Conservation (phyloP, 2,329 filamentous ascomycete species). For the Colletotrichum cuscutae region DNA sequence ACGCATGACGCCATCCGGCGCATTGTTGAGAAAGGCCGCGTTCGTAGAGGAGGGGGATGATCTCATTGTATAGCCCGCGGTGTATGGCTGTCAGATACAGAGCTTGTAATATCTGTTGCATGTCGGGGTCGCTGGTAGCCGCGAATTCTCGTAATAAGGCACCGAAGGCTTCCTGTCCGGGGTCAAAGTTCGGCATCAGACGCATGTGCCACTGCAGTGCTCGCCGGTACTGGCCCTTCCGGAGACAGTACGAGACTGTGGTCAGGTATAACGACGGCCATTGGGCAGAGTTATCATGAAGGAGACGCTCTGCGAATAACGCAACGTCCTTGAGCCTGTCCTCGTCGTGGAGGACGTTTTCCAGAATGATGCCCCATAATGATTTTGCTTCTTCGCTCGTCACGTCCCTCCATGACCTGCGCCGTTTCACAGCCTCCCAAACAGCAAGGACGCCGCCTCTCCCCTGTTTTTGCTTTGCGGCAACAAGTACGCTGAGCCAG, state of each 20-base stretch:
- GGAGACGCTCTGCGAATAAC: constrained; percentile 56
- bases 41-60: constrained; percentile 62
- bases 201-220: constrained; percentile 60
- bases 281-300: constrained; percentile 46
- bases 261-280: constrained; percentile 64
- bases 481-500: constrained; percentile 38
- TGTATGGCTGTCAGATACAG: constrained; percentile 58
- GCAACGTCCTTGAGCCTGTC: constrained; percentile 45
- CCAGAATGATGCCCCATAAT: constrained; percentile 44
- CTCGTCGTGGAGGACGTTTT: constrained; percentile 41
- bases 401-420: constrained; percentile 38
- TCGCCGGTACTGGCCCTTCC: constrained; percentile 47
- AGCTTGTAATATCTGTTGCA: constrained; percentile 52
- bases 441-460: constrained; percentile 39
- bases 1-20: constrained; percentile 57
- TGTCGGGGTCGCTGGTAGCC: constrained; percentile 45
- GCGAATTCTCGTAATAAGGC: constrained; percentile 56
- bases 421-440: constrained; percentile 40
- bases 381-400: constrained; percentile 37
- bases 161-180: constrained; percentile 52
- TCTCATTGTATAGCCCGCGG: constrained; percentile 58
- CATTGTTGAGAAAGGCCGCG: constrained; percentile 57
- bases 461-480: constrained; percentile 37
- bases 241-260: constrained; percentile 56
- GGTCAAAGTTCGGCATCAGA: constrained; percentile 54